A percentile compares a stretch with the other conserved stretches of the same genome.
Conservation (phyloP, 306 rosid species). For the Heteromeles arbutifolia region DNA sequence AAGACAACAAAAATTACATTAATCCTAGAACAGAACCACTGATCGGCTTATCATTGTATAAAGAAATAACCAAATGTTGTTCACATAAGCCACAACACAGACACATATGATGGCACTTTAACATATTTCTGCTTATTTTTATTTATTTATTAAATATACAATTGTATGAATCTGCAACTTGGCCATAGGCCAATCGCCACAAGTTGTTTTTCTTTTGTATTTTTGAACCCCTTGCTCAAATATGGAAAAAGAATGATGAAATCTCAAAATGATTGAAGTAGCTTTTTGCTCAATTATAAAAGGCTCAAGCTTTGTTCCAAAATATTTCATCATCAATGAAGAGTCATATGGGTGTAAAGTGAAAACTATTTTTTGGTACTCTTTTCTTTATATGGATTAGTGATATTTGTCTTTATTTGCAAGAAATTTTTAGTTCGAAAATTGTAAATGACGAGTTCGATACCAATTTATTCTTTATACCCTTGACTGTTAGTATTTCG, state of each 20-base stretch:
- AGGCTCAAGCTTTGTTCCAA: neutral
- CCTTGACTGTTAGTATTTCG: accelerated
- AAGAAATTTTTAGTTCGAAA: too few species aligned
- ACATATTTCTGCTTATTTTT: neutral
- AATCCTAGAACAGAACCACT: too few species aligned
- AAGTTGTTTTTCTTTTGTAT: neutral
- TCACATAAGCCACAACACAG: neutral
- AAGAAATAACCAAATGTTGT: neutral
- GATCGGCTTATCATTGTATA: neutral
- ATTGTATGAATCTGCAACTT: neutral
- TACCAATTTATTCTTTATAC: too few species aligned
- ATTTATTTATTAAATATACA: neutral
- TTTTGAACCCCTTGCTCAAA: neutral
- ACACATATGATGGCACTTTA: neutral
- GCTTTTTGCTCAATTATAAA: neutral
- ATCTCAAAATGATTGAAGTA: neutral
- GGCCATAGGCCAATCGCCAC: neutral
- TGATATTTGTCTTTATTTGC: neutral
- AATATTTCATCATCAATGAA: neutral
- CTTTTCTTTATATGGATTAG: neutral
- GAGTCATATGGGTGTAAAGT: neutral
- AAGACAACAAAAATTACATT: too few species aligned
- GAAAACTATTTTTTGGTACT: neutral
- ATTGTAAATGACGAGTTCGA: too few species aligned
- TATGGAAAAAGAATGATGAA: neutral